Percentiles rank a stretch among this genome's conserved stretches.
Conservation (phyloP, 768 basidiomycete genomes). For the Lentinula edodes region DNA sequence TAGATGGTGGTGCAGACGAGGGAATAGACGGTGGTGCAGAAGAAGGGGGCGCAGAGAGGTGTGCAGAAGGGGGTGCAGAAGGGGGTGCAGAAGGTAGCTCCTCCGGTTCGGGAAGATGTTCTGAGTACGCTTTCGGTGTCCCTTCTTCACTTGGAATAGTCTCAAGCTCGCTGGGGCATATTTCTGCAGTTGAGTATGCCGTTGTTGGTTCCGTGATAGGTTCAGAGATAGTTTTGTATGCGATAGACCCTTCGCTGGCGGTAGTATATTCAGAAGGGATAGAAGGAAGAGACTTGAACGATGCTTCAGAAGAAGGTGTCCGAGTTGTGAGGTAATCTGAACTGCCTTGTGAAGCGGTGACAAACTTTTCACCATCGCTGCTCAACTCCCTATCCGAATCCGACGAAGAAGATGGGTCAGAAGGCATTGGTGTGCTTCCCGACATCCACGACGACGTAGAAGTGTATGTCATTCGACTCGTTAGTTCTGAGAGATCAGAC, state of each 20-base stretch:
- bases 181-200: slow-evolving; percentile 45
- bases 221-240: slow-evolving; percentile 45
- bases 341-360: slow-evolving; percentile 44
- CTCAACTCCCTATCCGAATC: slow-evolving; percentile 22
- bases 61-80: neutral
- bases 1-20: neutral
- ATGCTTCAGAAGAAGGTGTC: slow-evolving; percentile 40
- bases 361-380: slow-evolving; percentile 29
- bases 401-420: slow-evolving; percentile 26
- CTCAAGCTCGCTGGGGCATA: slow-evolving; percentile 34
- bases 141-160: slow-evolving; percentile 35
- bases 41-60: neutral
- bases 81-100: slow-evolving; percentile 8
- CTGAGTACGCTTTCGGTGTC: slow-evolving; percentile 35
- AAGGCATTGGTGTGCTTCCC: slow-evolving; percentile 22
- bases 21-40: slow-evolving; percentile 10
- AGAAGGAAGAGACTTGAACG: slow-evolving; percentile 53
- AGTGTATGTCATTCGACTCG: slow-evolving; percentile 21
- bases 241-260: slow-evolving; percentile 38
- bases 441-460: slow-evolving; percentile 17
- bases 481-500: slow-evolving; percentile 41
- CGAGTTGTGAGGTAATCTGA: slow-evolving; percentile 42
- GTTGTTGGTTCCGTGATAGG: slow-evolving; percentile 33
- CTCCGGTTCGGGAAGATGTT: slow-evolving; percentile 26
- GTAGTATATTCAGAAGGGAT: slow-evolving; percentile 56